Conservation (phyloP, 192 early-diverging fungal species). For the Coemansia reversa region DNA sequence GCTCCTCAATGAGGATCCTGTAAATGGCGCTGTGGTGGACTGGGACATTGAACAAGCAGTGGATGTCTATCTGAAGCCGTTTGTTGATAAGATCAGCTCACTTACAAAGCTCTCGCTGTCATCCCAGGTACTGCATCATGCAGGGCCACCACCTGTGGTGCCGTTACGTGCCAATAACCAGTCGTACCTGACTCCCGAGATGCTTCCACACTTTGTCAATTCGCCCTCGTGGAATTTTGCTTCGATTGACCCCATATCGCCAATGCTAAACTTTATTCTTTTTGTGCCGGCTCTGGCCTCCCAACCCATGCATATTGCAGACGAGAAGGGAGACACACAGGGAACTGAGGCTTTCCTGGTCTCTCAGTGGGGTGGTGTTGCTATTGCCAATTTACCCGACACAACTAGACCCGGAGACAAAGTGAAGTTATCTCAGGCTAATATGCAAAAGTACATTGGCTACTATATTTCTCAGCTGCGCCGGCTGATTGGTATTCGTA, state of each 20-base stretch:
- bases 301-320: constrained; percentile 70
- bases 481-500: constrained; percentile 76
- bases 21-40: constrained; percentile 56
- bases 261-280: constrained; percentile 87
- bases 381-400: constrained; percentile 56
- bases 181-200: constrained; percentile 63
- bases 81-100: constrained; percentile 65
- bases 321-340: constrained; percentile 32
- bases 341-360: constrained; percentile 81
- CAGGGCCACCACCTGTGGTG: constrained; percentile 65
- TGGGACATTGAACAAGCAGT: constrained; percentile 85
- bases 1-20: constrained; percentile 81
- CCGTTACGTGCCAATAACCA: constrained; percentile 50
- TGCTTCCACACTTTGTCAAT: constrained; percentile 90
- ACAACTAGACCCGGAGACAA: constrained; percentile 13
- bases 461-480: constrained; percentile 82
- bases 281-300: constrained; percentile 73
- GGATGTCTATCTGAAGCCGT: constrained; percentile 64
- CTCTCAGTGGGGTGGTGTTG: constrained; percentile 93
- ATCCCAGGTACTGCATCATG: constrained; percentile 85
- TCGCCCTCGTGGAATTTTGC: constrained; percentile 96
- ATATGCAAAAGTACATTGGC: constrained; percentile 74
- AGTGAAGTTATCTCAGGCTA: constrained; percentile 34
- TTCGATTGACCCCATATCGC: constrained; percentile 75
- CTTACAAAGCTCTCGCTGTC: constrained; percentile 76